phyloP scores from a whole-genome alignment of 441 rosid genomes.

The Erodium moschatum region DNA sequence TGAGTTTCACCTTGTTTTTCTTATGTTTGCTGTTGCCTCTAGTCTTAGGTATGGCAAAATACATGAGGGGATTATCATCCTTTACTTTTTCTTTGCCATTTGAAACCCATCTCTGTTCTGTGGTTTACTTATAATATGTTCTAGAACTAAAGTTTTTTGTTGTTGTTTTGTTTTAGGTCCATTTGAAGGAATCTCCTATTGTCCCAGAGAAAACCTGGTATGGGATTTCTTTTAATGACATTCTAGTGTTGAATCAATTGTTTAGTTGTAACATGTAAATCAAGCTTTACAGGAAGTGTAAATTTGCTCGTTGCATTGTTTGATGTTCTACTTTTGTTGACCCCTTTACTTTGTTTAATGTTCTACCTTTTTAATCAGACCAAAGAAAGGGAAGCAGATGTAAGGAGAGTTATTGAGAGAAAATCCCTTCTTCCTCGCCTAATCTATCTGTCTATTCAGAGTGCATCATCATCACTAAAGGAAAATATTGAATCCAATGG shows the following conservation, averaged over 20 bases:
- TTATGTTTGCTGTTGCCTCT: slow-evolving; percentile 1
- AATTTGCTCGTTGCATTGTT: neutral
- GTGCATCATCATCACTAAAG: slow-evolving; percentile 49
- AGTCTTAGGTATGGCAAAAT: slow-evolving; percentile 6
- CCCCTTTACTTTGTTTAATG: neutral
- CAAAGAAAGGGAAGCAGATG: slow-evolving; percentile 57
- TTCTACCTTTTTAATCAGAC: slow-evolving; percentile 31
- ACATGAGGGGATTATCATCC: slow-evolving; percentile 2
- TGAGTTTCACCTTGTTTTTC: slow-evolving; percentile 1
- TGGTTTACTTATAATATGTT: slow-evolving; percentile 13
- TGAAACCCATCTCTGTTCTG: neutral
- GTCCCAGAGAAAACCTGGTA: slow-evolving; percentile 61
- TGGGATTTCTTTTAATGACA: slow-evolving; percentile 16
- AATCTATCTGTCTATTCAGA: slow-evolving; percentile 71
- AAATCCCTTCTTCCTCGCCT: slow-evolving; percentile 82
- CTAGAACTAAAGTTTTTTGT: slow-evolving; percentile 4
- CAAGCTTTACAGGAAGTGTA: neutral
- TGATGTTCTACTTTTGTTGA: neutral
- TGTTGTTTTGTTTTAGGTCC: slow-evolving; percentile 50
- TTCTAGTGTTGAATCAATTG: neutral
- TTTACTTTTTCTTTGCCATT: neutral
- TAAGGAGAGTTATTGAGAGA: slow-evolving; percentile 47
- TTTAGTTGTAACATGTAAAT: neutral
- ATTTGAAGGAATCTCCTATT: slow-evolving; percentile 70
- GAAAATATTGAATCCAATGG: slow-evolving; percentile 56